Base-by-base conservation (phyloP, 2,329 filamentous ascomycete species). In the Fusarium poae region DNA sequence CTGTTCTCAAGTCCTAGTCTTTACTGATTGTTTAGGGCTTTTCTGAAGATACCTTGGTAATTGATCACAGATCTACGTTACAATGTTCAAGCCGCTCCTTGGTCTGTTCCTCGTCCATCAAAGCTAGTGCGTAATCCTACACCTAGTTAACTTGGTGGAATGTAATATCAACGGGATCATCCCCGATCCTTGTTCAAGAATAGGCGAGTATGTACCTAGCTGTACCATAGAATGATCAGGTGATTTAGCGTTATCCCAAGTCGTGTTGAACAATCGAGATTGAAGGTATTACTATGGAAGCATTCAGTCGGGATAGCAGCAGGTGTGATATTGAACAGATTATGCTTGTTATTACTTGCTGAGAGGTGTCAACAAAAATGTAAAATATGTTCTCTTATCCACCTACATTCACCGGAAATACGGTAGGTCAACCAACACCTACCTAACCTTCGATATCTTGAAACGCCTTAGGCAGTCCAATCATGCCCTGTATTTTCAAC, bases 91-190 rank as follows among this genome's bases (percentile, higher is more conserved):
- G 66, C 56, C 60, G 57, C 56, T 43, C 53, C 63, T 68, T 72
- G 61, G 59, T 64, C 54, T 56, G 46, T 71, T 66, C 63, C 58
- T 62, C 62, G 43, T 50, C 65, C 40, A 60, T 54, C 61, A 46
- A 65, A 70, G 59, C 62, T 72, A 74, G 69, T 67, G 68, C 56
- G 39, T 32, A 61, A 65, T 71, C 57, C 45, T 30, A 40, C 59
- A 53, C 60, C n/a, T n/a, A 34, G 49, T 52, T 61, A 39, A 59
- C 52, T 66, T 75, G 67, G 67, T 57, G 64, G 57, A 67, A 65
- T 59, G 71, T 55, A 74, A 71, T 73, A 66, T 67, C 65, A 62
- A 51, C 72, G 68, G 73, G 68, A 66, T 34, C 62, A 58, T 74
- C 57, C 71, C 73, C 72, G 71, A 75, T 54, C 68, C 71, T 67